Evolutionary conservation across 305 asterid genomes (phyloP).

Genomic region (Solanum chacoense): DNA sequence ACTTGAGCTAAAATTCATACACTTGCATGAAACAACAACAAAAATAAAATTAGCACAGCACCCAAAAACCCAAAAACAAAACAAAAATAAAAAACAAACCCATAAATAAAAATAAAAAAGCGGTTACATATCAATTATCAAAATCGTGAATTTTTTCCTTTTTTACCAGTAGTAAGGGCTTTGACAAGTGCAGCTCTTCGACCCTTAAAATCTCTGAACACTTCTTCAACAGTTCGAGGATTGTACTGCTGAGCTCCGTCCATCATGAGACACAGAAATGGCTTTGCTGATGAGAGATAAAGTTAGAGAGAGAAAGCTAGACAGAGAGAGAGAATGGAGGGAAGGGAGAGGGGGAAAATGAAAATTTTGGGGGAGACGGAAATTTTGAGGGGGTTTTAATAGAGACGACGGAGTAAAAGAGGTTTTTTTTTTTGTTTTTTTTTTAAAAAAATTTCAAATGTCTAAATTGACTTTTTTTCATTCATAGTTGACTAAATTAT

Average conservation of each 20-base stretch:
- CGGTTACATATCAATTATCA: not conserved
- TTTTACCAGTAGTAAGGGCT: slow-evolving; percentile 24
- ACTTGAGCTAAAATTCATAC: not conserved
- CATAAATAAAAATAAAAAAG: not conserved
- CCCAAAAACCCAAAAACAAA: not conserved
- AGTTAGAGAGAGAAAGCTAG: not conserved
- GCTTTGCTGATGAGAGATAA: not conserved
- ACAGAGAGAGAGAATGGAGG: slow-evolving; percentile 6
- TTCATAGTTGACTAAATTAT: not conserved
- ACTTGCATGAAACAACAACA: not conserved
- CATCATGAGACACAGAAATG: slow-evolving; percentile 1
- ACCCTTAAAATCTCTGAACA: slow-evolving; percentile 25
- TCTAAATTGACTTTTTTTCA: not conserved
- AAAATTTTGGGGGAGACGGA: not conserved
- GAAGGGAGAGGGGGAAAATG: not conserved
- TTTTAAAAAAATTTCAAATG: not conserved
- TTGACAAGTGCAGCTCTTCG: slow-evolving; percentile 23
- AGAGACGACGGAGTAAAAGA: not conserved
- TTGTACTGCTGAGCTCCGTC: slow-evolving; percentile 18
- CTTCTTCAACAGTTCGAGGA: slow-evolving; percentile 29
- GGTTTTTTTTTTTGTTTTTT: not conserved
- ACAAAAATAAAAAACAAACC: not conserved
- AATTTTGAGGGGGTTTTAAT: not conserved
- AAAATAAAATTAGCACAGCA: not conserved
- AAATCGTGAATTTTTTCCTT: not conserved